phyloP scores from a whole-genome alignment of 2,329 filamentous ascomycete species.

The Dactylellina leptospora region DNA sequence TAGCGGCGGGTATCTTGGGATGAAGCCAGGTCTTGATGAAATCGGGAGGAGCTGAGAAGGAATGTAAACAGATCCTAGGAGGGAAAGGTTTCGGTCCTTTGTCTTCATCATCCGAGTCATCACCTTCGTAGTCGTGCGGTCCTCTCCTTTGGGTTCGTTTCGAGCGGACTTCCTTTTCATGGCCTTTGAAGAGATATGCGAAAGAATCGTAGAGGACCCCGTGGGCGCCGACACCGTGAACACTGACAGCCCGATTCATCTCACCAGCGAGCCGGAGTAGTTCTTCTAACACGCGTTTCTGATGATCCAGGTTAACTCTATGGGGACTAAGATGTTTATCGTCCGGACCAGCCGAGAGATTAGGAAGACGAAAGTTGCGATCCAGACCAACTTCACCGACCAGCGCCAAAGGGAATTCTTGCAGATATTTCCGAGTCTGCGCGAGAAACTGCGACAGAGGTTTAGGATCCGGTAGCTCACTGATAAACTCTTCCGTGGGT shows the following conservation, averaged over 20 bases:
- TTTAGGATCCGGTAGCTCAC: slow-evolving; percentile 68
- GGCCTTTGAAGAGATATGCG: slow-evolving; percentile 73
- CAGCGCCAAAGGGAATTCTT: slow-evolving; percentile 70
- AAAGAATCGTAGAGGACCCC: slow-evolving; percentile 74
- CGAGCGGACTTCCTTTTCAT: slow-evolving; percentile 71
- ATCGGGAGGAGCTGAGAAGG: slow-evolving; percentile 81
- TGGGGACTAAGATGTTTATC: slow-evolving; percentile 74
- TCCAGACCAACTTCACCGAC: slow-evolving; percentile 82
- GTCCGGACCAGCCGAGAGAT: slow-evolving; percentile 66
- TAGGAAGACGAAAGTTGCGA: slow-evolving; percentile 77
- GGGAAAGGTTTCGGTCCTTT: slow-evolving; percentile 70
- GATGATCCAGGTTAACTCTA: slow-evolving; percentile 74
- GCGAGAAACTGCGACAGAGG: slow-evolving; percentile 69
- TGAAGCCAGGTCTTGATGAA: slow-evolving; percentile 80
- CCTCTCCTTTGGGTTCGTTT: slow-evolving; percentile 66
- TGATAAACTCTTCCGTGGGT: slow-evolving; percentile 62
- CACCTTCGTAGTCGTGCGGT: slow-evolving; percentile 47
- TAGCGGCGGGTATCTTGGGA: slow-evolving; percentile 71
- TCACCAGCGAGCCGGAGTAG: slow-evolving; percentile 78
- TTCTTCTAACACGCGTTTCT: slow-evolving; percentile 71
- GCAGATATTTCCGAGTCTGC: slow-evolving; percentile 68
- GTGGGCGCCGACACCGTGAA: slow-evolving; percentile 80
- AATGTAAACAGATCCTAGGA: slow-evolving; percentile 90
- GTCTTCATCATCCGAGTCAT: slow-evolving; percentile 59
- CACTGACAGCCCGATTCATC: slow-evolving; percentile 71